Conservation (phyloP, 805 yeast species). For the Saturnispora zaruensis region DNA sequence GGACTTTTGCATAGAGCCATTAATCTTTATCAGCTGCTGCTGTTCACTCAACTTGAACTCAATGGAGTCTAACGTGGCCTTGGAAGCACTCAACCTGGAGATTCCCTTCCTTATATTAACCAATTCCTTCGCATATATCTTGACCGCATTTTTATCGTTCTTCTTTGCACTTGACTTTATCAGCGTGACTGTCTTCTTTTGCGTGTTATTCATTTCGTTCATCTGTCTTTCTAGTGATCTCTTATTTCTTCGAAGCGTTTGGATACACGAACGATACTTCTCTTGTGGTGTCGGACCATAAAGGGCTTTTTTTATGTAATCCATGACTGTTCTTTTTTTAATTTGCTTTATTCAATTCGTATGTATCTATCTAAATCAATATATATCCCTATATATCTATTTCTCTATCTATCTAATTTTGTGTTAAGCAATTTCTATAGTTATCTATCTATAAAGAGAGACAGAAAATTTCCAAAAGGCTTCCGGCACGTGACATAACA, state of each 20-base stretch:
- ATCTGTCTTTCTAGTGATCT: slow-evolving; percentile 79
- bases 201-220: slow-evolving; percentile 45
- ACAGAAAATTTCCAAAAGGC: not conserved
- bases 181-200: slow-evolving; percentile 67
- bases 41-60: slow-evolving; percentile 88
- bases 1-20: slow-evolving; percentile 70
- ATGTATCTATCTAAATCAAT: too few relatives aligned
- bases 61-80: slow-evolving; percentile 79
- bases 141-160: slow-evolving; percentile 67
- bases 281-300: slow-evolving; percentile 98
- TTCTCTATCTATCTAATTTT: not conserved
- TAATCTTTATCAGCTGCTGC: slow-evolving; percentile 74
- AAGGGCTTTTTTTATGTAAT: slow-evolving; percentile 72
- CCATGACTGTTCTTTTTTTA: slow-evolving; percentile 42
- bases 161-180: slow-evolving; percentile 70
- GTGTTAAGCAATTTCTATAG: too few relatives aligned
- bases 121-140: slow-evolving; percentile 74
- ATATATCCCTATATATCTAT: too few relatives aligned
- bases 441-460: not conserved
- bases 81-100: slow-evolving; percentile 64
- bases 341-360: not conserved
- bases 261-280: slow-evolving; percentile 71
- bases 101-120: slow-evolving; percentile 66
- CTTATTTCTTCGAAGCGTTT: slow-evolving; percentile 72
- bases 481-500: not conserved